These are phyloP conservation scores for Suhomyces guaymorum DNA, from an alignment of 1,139 yeast species.

Conservation along the genomic window DNA sequence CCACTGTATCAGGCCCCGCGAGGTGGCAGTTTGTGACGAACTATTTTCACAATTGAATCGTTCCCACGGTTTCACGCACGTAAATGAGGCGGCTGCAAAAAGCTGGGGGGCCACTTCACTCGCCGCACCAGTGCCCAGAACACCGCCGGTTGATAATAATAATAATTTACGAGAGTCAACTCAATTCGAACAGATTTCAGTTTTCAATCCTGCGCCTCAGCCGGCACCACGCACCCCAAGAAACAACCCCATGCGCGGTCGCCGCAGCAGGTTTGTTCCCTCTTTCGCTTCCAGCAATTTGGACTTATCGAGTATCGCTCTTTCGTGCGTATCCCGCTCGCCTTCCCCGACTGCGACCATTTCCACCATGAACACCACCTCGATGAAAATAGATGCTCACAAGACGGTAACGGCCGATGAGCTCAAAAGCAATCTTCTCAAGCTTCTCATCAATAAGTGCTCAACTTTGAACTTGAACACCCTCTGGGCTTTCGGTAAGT, in stretches of 20 bases:
- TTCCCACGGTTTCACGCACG: too few relatives aligned
- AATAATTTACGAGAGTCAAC: too few relatives aligned
- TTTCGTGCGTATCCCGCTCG: constrained; percentile 3
- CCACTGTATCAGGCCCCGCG: constrained; percentile 1
- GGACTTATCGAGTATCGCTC: constrained; percentile 2
- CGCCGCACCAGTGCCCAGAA: too few relatives aligned
- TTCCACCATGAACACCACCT: constrained; percentile 17
- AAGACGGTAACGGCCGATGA: constrained; percentile 24
- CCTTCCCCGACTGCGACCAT: constrained; percentile 21
- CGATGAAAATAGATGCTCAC: constrained; percentile 22
- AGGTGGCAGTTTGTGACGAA: constrained; percentile 3
- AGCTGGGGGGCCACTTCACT: too few relatives aligned
- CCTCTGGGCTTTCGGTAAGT: constrained; percentile 34
- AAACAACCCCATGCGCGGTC: background rate
- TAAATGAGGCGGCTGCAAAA: background rate
- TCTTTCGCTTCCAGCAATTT: constrained; percentile 1
- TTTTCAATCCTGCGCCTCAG: too few relatives aligned
- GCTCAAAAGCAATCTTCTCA: constrained; percentile 32
- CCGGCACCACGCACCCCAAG: too few relatives aligned
- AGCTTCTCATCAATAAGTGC: constrained; percentile 28
- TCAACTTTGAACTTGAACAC: constrained; percentile 25
- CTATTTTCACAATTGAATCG: background rate
- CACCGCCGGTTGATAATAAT: too few relatives aligned
- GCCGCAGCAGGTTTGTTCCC: background rate
- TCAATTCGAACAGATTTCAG: too few relatives aligned